Conservation (phyloP, 805 yeast species). For the Cyberlindnera samutprakarnensis region DNA sequence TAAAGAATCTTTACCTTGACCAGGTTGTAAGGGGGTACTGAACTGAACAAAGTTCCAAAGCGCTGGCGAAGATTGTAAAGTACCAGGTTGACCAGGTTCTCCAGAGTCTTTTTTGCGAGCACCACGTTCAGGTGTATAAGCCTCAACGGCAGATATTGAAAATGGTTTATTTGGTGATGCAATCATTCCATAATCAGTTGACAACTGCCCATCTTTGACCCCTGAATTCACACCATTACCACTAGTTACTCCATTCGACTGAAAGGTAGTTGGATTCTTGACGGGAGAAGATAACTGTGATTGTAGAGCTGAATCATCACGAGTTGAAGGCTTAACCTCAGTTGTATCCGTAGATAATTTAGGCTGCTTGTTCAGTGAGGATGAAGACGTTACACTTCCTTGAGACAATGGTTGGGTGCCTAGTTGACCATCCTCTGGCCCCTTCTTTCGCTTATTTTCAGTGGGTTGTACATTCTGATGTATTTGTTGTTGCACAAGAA, state of each 20-base stretch:
- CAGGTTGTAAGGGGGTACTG: slow-evolving; percentile 32
- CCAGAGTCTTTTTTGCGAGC: slow-evolving; percentile 15
- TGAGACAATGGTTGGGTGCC: neutral
- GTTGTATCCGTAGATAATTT: slow-evolving; percentile 16
- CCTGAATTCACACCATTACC: slow-evolving; percentile 8
- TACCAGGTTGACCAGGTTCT: slow-evolving; percentile 11
- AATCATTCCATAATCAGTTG: slow-evolving; percentile 17
- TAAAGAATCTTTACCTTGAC: slow-evolving; percentile 11
- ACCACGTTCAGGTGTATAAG: slow-evolving; percentile 60
- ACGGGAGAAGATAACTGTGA: slow-evolving; percentile 14
- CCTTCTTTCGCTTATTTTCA: slow-evolving; percentile 2
- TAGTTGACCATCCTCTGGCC: neutral
- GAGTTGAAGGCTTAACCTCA: slow-evolving; percentile 11
- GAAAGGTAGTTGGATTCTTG: neutral
- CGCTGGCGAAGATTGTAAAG: slow-evolving; percentile 62
- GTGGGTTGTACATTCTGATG: slow-evolving; percentile 5
- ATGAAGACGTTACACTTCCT: neutral
- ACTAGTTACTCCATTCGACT: slow-evolving; percentile 2
- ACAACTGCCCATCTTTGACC: no score
- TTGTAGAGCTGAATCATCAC: slow-evolving; percentile 5
- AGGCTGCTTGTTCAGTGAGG: slow-evolving; percentile 10
- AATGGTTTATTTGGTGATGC: slow-evolving; percentile 34
- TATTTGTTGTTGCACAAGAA: slow-evolving; percentile 2
- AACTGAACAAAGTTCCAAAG: slow-evolving; percentile 90
- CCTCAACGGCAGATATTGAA: slow-evolving; percentile 46